Evolutionary conservation across 75 land plant genomes (phyloP), one percentile per base, ranked within the genome.

Genomic region (Picea glauca): DNA sequence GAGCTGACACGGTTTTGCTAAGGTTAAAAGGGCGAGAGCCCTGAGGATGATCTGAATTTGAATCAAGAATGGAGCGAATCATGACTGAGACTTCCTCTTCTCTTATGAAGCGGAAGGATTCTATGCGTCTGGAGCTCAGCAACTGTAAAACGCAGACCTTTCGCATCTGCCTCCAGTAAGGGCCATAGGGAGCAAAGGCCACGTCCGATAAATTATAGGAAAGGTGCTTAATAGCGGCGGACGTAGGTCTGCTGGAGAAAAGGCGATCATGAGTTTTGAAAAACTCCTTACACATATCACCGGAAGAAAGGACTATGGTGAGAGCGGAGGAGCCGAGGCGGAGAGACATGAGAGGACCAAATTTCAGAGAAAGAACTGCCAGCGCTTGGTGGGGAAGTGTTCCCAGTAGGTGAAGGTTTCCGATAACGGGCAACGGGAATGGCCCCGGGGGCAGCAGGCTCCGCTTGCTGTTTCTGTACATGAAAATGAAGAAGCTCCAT

Each of bases 381-480:
- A 46, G 9, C 54, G 54, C 54, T 46, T 46, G 54, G 54, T 46
- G 54, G 14, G 80, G 80, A 30, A 78, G 76, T 12, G 3, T 56
- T 3, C 74, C 70, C 8, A 78, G 30, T 26, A 20, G 76, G 12
- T 75, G 78, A 32, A 78, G 77, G 31, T 78, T 63, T 63, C 80
- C 80, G 7, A 78, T 43, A 13, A 78, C 17, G 4, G 80, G 80
- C 72, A 17, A 23, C 11, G 74, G 54, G 3, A 3, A 3, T 66
- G 77, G 77, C 1, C 76, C 72, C 5, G 77, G 80, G 11, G 77
- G 80, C 77, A 78, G 30, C 78, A 61, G 63, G 20, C 7, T 61
- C 63, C 54, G 8, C 6, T 61, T 61, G 3, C 63, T 61, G 63
- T 61, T 61, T 61, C 63, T 15, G 63, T n/a, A 62, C n/a, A 23